phyloP scores from a whole-genome alignment of 257 asterid species.

The Nicotiana undulata region DNA sequence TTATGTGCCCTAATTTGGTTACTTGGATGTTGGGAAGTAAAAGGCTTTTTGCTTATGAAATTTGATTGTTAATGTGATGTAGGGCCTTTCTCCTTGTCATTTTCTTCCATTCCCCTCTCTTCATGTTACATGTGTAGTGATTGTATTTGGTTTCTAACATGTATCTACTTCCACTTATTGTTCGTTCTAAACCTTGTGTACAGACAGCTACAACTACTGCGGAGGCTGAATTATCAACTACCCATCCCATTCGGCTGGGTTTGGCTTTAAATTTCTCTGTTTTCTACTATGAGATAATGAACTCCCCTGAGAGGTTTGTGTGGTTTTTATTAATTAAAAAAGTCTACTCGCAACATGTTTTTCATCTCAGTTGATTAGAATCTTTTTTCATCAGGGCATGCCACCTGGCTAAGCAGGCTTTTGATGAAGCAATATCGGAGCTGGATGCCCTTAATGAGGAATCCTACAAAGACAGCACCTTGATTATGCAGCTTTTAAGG shows the following conservation, averaged over 20 bases:
- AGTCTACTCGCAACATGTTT: not conserved
- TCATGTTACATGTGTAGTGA: not conserved
- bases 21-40: not conserved
- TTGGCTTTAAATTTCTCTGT: conserved; percentile 90
- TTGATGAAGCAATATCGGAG: conserved; percentile 15
- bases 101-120: not conserved
- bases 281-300: conserved; percentile 83
- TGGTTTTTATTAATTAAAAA: not conserved
- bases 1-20: not conserved
- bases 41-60: not conserved
- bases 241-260: conserved; percentile 92
- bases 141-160: not conserved
- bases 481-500: conserved; percentile 12
- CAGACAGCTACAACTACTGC: conserved; percentile 74
- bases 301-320: conserved; percentile 80
- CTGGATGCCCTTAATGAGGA: conserved; percentile 11
- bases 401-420: conserved; percentile 11
- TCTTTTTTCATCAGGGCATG: conserved; percentile 9
- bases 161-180: not conserved
- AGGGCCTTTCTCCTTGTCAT: not conserved
- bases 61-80: not conserved
- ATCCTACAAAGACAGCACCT: conserved; percentile 12
- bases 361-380: not conserved
- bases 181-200: conserved; percentile 3
- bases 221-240: conserved; percentile 73